These are phyloP conservation scores for Torulaspora delbrueckii DNA, from an alignment of 805 yeast species.

Conservation along the genomic window DNA sequence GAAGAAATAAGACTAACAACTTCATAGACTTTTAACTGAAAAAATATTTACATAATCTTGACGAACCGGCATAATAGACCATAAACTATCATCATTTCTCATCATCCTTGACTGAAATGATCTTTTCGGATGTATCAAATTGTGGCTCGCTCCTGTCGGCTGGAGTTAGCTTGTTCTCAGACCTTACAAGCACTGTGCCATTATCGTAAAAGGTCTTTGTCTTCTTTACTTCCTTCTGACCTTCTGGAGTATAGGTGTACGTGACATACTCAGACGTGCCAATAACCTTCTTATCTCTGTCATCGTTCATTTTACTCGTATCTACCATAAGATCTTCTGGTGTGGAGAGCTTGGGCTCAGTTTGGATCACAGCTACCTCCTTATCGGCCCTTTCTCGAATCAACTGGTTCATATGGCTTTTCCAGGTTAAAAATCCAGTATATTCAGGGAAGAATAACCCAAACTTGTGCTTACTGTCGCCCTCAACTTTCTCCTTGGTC, in stretches of 20 bases:
- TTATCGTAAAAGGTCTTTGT: slow-evolving; percentile 39
- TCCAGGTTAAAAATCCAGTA: slow-evolving; percentile 65
- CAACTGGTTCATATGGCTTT: slow-evolving; percentile 47
- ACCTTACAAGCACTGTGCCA: slow-evolving; percentile 39
- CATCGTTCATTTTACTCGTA: slow-evolving; percentile 1
- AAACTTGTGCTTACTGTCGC: slow-evolving; percentile 39
- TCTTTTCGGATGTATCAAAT: slow-evolving; percentile 29
- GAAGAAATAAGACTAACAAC: too few relatives aligned
- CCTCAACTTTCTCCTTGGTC: slow-evolving; percentile 57
- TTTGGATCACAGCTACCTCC: neutral
- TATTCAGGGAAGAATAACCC: slow-evolving; percentile 63
- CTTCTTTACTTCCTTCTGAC: slow-evolving; percentile 41
- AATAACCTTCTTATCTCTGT: slow-evolving; percentile 28
- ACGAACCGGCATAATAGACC: neutral
- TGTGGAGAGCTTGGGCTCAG: slow-evolving; percentile 11
- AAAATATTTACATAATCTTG: neutral
- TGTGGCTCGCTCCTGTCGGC: slow-evolving; percentile 37
- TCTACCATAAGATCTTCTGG: slow-evolving; percentile 30
- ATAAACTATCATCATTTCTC: slow-evolving; percentile 1
- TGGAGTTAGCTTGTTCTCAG: slow-evolving; percentile 38
- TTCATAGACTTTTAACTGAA: neutral
- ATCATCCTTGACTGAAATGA: slow-evolving; percentile 17
- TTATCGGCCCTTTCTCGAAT: slow-evolving; percentile 37
- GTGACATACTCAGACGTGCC: slow-evolving; percentile 39
- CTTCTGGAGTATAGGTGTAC: slow-evolving; percentile 39